phyloP scores from a whole-genome alignment of 1,284 basidiomycete species.

The Fomitopsis pinicola region DNA sequence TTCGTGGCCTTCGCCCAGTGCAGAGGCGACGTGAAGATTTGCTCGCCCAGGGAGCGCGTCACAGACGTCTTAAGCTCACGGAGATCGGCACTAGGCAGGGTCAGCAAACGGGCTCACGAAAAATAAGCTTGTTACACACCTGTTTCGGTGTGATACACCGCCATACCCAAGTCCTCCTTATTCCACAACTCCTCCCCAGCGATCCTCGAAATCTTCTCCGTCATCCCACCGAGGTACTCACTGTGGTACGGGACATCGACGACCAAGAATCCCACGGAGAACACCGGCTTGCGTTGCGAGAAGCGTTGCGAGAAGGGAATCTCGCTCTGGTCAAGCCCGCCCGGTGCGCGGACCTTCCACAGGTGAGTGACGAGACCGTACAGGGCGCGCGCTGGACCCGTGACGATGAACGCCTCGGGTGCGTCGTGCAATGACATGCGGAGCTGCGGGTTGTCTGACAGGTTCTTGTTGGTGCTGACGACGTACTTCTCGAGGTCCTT shows the following conservation, averaged over 20 bases:
- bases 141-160: conserved; percentile 91
- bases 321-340: conserved; percentile 91
- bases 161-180: conserved; percentile 68
- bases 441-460: conserved; percentile 76
- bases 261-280: conserved; percentile 90
- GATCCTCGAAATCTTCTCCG: conserved; percentile 74
- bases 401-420: conserved; percentile 88
- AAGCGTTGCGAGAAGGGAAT: too few relatives aligned
- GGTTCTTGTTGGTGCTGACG: conserved; percentile 83
- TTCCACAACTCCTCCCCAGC: conserved; percentile 79
- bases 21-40: conserved; percentile 90
- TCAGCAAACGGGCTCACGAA: conserved; percentile 7
- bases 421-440: conserved; percentile 91
- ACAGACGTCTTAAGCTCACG: conserved; percentile 62
- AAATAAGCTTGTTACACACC: conserved; percentile 44
- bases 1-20: conserved; percentile 90
- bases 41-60: conserved; percentile 82
- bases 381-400: conserved; percentile 88
- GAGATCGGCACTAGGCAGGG: conserved; percentile 60
- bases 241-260: conserved; percentile 97
- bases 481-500: conserved; percentile 83
- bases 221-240: conserved; percentile 74
- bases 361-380: conserved; percentile 91
- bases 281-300: conserved; percentile 93
- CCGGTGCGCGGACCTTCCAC: conserved; percentile 85